Percentiles rank a stretch among this genome's conserved stretches.
These are phyloP conservation scores for Gossypium longicalyx DNA, from an alignment of 345 rosid species.

Conservation along the genomic window DNA sequence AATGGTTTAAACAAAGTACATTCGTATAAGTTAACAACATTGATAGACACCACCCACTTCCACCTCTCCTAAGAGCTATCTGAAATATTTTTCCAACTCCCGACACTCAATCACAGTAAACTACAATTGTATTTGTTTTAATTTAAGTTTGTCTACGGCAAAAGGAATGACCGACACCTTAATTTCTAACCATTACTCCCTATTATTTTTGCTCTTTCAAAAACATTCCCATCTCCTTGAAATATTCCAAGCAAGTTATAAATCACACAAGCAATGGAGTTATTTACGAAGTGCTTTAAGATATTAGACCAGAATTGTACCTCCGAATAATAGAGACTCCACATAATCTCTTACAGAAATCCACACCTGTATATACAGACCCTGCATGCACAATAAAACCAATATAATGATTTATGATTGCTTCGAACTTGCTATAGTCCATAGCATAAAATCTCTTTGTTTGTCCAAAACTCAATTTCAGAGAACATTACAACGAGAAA, in stretches of 20 bases:
- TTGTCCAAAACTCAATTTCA: neutral
- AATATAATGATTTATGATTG: neutral
- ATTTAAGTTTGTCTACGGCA: neutral
- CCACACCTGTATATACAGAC: slow-evolving; percentile 95
- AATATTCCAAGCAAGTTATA: slow-evolving; percentile 1
- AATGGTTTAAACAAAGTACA: neutral
- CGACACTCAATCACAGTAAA: neutral
- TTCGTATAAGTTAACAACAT: neutral
- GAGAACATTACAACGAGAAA: neutral
- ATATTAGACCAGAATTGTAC: slow-evolving; percentile 39
- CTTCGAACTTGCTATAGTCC: neutral
- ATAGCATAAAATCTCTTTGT: slow-evolving; percentile 2
- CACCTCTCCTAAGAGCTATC: neutral
- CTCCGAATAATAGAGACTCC: slow-evolving; percentile 97
- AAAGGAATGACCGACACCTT: slow-evolving; percentile 30
- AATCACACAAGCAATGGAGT: neutral
- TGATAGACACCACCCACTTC: neutral
- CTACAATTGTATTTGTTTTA: neutral
- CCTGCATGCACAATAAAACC: slow-evolving; percentile 40
- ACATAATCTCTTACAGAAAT: slow-evolving; percentile 95
- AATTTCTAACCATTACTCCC: neutral
- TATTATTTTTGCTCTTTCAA: neutral
- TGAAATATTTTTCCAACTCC: neutral
- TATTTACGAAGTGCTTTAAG: neutral
- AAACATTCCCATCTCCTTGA: neutral